Evolutionary conservation across 169 alveolate species (phyloP), one percentile per base, ranked within the genome.

Genomic region (Babesia ovis): DNA sequence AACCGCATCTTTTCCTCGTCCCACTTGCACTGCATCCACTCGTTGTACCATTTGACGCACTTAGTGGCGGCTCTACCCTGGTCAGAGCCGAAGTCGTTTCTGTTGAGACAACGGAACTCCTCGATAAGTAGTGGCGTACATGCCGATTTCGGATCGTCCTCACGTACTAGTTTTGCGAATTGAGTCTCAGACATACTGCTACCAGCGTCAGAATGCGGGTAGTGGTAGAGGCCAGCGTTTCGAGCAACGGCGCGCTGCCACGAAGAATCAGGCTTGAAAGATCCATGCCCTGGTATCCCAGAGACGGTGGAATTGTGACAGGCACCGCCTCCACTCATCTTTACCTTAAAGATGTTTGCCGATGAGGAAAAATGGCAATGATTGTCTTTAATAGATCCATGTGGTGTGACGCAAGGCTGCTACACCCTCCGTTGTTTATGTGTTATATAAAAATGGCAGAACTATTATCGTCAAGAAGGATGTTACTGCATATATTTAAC

Each of bases 11-110:
- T 92, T 46, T 92, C 94, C 57, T 90, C 93, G 56, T 92, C 96
- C 96, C 96, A 92, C 61, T 90, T 91, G 75, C 96, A 92, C 77
- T 92, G 95, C 75, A 88, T 71, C 91, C 93, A 91, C 68, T 92
- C 96, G 51, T 91, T 86, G 68, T 86, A 90, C 96, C 96, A 92
- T 56, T 92, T 92, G 20, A 92, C 95, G 60, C 96, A 92, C 77
- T 91, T 91, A 32, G 85, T 90, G 45, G 91, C 80, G 45, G 95
- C 93, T 6, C 75, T 66, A 31, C 74, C 85, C 4, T 93, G 91
- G 62, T 90, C 92, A 91, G 62, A 29, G 22, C 72, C 77, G 12
- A 83, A 84, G 51, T 87, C 88, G 66, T 86, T 77, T 25, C 83
- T 61, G 60, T 73, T 58, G 35, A 90, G 83, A 53, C 95, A 92